Percentiles rank a stretch among this genome's conserved stretches.
Conservation (phyloP, 1,139 yeast genomes). For the Zygotorulaspora mrakii region DNA sequence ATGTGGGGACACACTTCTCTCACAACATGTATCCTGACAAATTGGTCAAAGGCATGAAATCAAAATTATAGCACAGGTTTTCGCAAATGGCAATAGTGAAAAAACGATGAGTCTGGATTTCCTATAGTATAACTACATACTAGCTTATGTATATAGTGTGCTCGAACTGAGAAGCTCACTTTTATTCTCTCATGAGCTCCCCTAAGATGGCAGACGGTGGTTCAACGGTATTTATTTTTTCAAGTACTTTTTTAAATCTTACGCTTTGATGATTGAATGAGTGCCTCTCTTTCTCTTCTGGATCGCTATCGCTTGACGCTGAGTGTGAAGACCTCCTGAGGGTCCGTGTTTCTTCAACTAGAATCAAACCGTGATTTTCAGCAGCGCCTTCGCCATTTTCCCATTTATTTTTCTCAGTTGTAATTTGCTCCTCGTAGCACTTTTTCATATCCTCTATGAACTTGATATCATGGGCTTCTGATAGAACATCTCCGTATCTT, state of each 20-base stretch:
- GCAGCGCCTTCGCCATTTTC: slow-evolving; percentile 4
- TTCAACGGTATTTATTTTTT: slow-evolving; percentile 17
- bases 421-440: slow-evolving; percentile 10
- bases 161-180: background rate
- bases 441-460: slow-evolving; percentile 31
- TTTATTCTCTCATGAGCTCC: slow-evolving; percentile 16
- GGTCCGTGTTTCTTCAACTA: slow-evolving; percentile 13
- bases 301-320: background rate
- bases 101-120: background rate
- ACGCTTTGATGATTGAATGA: slow-evolving; percentile 11
- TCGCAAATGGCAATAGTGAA: background rate
- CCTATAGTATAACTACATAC: background rate
- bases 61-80: slow-evolving; percentile 18
- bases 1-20: slow-evolving; percentile 51
- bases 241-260: slow-evolving; percentile 20
- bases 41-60: slow-evolving; percentile 31
- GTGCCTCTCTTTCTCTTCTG: slow-evolving; percentile 6
- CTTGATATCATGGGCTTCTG: slow-evolving; percentile 37
- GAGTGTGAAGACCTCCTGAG: slow-evolving; percentile 12
- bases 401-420: slow-evolving; percentile 3
- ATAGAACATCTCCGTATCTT: slow-evolving; percentile 43
- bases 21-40: slow-evolving; percentile 41
- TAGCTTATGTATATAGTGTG: background rate
- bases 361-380: slow-evolving; percentile 4
- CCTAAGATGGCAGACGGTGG: slow-evolving; percentile 18